Percentiles rank a stretch among this genome's conserved stretches.
These are phyloP conservation scores for Vigna unguiculata DNA, from an alignment of 306 rosid species.

Conservation along the genomic window DNA sequence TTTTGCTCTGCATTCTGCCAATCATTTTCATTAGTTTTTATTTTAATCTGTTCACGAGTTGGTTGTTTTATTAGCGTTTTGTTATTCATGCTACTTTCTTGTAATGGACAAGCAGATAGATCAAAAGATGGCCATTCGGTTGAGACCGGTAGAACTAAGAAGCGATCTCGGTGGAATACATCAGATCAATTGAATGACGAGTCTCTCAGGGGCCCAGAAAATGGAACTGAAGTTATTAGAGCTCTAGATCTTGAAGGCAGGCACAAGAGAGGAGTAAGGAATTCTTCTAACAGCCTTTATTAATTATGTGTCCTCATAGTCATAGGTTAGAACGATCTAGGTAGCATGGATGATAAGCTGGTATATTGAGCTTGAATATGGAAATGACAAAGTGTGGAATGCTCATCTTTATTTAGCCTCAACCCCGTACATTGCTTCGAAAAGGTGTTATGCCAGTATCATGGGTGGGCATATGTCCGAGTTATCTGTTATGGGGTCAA, in stretches of 20 bases:
- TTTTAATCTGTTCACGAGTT: slow-evolving; percentile 22
- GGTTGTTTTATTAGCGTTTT: slow-evolving; percentile 25
- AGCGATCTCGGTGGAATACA: slow-evolving; percentile 81
- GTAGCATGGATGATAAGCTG: too few species aligned
- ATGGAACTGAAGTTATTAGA: slow-evolving; percentile 53
- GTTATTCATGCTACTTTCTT: slow-evolving; percentile 34
- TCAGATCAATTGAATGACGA: slow-evolving; percentile 58
- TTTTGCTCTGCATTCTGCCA: slow-evolving; percentile 34
- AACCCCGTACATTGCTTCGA: too few species aligned
- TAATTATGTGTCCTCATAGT: not conserved
- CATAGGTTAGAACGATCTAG: too few species aligned
- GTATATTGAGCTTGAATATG: too few species aligned
- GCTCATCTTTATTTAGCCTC: too few species aligned
- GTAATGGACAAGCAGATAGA: slow-evolving; percentile 46
- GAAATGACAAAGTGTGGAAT: too few species aligned
- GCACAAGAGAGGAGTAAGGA: slow-evolving; percentile 60
- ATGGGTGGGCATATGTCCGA: too few species aligned
- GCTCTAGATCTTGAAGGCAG: slow-evolving; percentile 58
- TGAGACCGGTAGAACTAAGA: slow-evolving; percentile 61
- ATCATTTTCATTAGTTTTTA: slow-evolving; percentile 21
- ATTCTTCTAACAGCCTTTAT: slow-evolving; percentile 45
- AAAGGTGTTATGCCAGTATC: too few species aligned
- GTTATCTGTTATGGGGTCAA: too few species aligned
- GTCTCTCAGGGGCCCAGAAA: slow-evolving; percentile 39
- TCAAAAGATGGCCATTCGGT: slow-evolving; percentile 55